Conservation (phyloP, 176 grass and related monocot species). For the Typha latifolia region DNA sequence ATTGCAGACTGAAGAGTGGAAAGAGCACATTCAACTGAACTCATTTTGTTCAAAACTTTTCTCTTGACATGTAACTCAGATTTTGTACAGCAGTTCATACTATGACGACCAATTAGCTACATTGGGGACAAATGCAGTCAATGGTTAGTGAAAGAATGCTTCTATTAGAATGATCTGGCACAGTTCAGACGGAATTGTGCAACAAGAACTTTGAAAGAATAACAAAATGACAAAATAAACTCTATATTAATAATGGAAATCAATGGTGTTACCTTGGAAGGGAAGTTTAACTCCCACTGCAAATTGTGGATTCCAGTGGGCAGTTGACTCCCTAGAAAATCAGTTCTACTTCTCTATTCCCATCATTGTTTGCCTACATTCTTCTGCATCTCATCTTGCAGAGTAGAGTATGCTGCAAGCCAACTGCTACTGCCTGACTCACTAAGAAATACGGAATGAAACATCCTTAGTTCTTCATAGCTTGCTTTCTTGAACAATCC, state of each 20-base stretch:
- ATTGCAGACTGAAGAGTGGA: no score
- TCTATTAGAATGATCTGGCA: background rate
- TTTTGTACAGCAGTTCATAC: no score
- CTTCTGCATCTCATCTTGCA: conserved; percentile 33
- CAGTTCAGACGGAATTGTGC: background rate
- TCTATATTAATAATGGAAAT: conserved; percentile 19
- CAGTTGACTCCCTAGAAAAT: conserved; percentile 4
- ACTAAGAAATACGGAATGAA: conserved; percentile 33
- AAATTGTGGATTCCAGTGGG: conserved; percentile 21
- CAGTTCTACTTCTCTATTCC: conserved; percentile 17
- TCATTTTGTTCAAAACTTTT: no score
- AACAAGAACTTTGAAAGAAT: conserved; percentile 13
- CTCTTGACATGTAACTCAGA: no score
- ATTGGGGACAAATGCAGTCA: no score
- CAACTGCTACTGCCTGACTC: conserved; percentile 27
- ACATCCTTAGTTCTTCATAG: conserved; percentile 34
- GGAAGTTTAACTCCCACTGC: background rate
- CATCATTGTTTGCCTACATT: conserved; percentile 34
- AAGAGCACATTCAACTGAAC: no score
- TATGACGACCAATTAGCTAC: no score
- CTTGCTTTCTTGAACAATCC: conserved; percentile 40
- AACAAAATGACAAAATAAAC: conserved; percentile 8
- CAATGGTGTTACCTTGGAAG: conserved; percentile 14
- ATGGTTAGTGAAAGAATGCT: no score
- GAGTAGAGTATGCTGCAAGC: conserved; percentile 15